A percentile compares a stretch with the other conserved stretches of the same genome.
Conservation (phyloP, 805 yeast species). For the Pichia phayaonensis region DNA sequence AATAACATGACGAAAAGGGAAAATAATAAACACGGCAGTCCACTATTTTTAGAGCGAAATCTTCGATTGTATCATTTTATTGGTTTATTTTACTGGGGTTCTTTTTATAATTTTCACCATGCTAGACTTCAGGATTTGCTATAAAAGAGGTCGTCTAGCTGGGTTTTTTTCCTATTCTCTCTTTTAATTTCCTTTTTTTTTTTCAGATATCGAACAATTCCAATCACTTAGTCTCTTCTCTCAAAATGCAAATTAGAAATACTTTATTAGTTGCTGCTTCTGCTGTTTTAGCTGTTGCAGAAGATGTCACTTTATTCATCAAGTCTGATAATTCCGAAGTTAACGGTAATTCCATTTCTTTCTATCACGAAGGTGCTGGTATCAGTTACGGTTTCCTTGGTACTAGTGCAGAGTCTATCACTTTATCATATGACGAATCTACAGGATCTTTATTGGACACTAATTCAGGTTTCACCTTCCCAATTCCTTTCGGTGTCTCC, state of each 20-base stretch:
- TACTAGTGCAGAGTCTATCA: conserved; percentile 1
- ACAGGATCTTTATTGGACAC: conserved; percentile 5
- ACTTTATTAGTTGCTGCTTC: conserved; percentile 8
- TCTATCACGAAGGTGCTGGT: conserved; percentile 44
- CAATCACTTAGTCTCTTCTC: neutral
- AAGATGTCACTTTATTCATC: conserved; percentile 17
- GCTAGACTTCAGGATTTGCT: neutral
- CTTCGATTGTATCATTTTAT: neutral
- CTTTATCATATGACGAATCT: conserved; percentile 16
- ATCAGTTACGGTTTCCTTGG: conserved; percentile 32
- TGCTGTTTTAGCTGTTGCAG: conserved; percentile 7
- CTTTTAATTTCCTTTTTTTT: too few species aligned
- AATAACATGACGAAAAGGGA: too few species aligned
- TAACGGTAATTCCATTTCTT: conserved; percentile 23
- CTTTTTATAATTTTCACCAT: too few species aligned
- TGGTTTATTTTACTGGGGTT: too few species aligned
- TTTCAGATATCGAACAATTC: too few species aligned
- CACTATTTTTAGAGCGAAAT: neutral
- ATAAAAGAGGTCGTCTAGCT: neutral
- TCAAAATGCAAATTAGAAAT: conserved; percentile 8
- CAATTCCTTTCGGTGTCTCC: conserved; percentile 2
- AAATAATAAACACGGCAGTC: too few species aligned
- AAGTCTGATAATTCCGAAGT: conserved; percentile 24
- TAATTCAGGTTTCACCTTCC: conserved; percentile 8
- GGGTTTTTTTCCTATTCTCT: neutral